A percentile compares a stretch with the other conserved stretches of the same genome.
phyloP scores from a whole-genome alignment of 176 grass and related monocot genomes.

The Areca catechu region DNA sequence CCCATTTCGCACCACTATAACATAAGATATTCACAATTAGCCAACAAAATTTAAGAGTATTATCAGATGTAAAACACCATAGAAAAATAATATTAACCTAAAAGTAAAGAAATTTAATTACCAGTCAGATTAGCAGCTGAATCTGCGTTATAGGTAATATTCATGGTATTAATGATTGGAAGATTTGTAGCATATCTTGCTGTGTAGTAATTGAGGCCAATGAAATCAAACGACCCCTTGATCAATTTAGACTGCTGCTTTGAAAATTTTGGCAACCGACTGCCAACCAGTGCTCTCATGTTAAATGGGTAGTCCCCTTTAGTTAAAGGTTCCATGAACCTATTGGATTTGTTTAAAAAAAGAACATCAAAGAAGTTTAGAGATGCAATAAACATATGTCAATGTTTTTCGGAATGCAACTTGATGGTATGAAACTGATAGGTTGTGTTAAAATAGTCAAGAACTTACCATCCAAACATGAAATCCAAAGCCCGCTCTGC shows the following conservation, averaged over 20 bases:
- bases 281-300: constrained; percentile 37
- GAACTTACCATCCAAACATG: constrained; percentile 52
- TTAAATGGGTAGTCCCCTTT: constrained; percentile 55
- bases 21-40: too few relatives aligned
- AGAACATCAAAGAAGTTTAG: too few relatives aligned
- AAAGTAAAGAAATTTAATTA: neutral
- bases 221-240: constrained; percentile 49
- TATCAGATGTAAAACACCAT: neutral
- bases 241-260: constrained; percentile 16
- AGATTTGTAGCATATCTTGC: constrained; percentile 19
- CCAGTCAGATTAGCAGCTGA: constrained; percentile 27
- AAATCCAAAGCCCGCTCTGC: constrained; percentile 53
- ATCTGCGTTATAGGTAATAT: constrained; percentile 28
- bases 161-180: constrained; percentile 12
- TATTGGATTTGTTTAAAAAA: neutral
- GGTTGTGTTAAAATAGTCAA: too few relatives aligned
- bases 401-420: too few relatives aligned
- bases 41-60: neutral
- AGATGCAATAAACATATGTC: too few relatives aligned
- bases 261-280: constrained; percentile 60
- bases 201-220: constrained; percentile 78
- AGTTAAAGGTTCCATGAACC: constrained; percentile 55
- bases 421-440: too few relatives aligned
- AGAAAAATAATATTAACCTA: too few relatives aligned
- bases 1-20: too few relatives aligned